Evolutionary conservation across 2,329 filamentous ascomycete species (phyloP).

Genomic region (Calonectria henricotiae): DNA sequence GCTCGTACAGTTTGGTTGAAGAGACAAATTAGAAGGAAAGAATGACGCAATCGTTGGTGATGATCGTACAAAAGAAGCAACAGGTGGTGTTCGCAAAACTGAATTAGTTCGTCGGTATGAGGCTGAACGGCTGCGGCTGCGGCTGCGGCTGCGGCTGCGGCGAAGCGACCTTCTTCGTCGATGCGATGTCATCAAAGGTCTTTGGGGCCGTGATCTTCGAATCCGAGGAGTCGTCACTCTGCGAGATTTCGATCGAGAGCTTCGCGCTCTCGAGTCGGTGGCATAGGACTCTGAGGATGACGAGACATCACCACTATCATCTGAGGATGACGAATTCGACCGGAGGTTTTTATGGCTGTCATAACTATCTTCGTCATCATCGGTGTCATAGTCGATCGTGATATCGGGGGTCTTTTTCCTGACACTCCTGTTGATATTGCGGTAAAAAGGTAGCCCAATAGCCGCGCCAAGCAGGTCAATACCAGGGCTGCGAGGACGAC

Average conservation of each 20-base stretch:
- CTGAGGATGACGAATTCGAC: constrained; percentile 19
- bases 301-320: constrained; percentile 27
- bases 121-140: constrained; percentile 18
- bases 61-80: constrained; percentile 45
- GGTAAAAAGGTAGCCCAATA: constrained; percentile 51
- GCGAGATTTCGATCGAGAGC: neutral
- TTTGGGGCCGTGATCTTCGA: neutral
- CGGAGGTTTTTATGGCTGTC: neutral
- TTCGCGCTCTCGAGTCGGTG: constrained; percentile 24
- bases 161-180: constrained; percentile 1
- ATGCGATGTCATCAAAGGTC: neutral
- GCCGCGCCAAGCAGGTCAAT: constrained; percentile 52
- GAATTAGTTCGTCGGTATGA: constrained; percentile 35
- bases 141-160: neutral
- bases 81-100: constrained; percentile 25
- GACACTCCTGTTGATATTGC: constrained; percentile 31
- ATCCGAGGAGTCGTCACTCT: neutral
- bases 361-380: constrained; percentile 7
- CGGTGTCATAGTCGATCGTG: constrained; percentile 26
- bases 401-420: constrained; percentile 33
- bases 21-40: constrained; percentile 41
- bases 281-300: constrained; percentile 32
- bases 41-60: constrained; percentile 46
- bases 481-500: constrained; percentile 38
- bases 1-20: constrained; percentile 42